Conservation (phyloP, 257 asterid species). For the Echites panduratus region DNA sequence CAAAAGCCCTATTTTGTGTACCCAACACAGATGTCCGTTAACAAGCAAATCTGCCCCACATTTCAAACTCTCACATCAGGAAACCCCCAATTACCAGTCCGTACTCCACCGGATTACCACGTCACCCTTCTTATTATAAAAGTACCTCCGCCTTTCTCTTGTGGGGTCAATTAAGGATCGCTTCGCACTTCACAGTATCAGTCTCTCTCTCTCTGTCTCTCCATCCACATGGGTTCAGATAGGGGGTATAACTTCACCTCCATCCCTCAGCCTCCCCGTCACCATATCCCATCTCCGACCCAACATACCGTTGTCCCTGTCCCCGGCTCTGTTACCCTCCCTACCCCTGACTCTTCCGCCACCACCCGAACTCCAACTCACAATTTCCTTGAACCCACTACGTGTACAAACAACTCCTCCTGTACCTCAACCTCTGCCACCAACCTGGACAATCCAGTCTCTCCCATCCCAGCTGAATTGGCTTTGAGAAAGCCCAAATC, state of each 20-base stretch:
- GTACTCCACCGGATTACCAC: not conserved
- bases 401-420: too few relatives aligned
- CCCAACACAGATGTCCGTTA: not conserved
- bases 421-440: not conserved
- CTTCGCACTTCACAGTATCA: not conserved
- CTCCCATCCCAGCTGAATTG: not conserved
- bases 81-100: not conserved
- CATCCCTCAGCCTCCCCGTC: not conserved
- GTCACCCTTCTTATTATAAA: not conserved
- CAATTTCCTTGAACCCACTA: not conserved
- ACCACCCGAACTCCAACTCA: not conserved
- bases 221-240: constrained; percentile 18
- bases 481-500: constrained; percentile 7
- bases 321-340: not conserved
- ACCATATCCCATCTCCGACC: not conserved
- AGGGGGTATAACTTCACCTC: not conserved
- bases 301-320: not conserved
- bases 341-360: not conserved
- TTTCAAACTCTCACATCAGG: constrained; percentile 2
- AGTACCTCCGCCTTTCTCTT: not conserved
- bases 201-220: not conserved
- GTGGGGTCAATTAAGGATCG: constrained; percentile 24
- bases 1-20: not conserved
- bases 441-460: not conserved
- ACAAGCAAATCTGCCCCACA: constrained; percentile 5